Base-by-base conservation (phyloP, 108 stramenopile genomes). In the Cyclotella distinguenda region DNA sequence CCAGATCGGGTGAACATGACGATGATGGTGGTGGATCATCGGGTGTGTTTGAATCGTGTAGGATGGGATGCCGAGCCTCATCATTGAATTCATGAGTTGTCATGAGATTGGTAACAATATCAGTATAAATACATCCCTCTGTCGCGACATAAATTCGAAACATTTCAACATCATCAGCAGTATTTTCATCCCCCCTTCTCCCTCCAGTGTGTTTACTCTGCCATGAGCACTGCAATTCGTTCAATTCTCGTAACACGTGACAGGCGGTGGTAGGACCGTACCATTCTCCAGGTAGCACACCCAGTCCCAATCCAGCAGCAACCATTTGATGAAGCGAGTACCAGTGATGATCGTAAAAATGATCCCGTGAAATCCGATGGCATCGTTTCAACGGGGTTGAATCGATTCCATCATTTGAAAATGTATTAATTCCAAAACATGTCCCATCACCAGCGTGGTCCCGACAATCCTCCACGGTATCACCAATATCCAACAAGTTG, bases 271-370 rank as follows among this genome's bases (percentile, higher is more conserved):
- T 84, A 23, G 94, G 94, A 8, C 94, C 94, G 44, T 88, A 93
- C 94, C 94, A 95, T 63, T 95, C 94, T 38, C 94, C 94, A 10
- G 91, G 91, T 8, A 95, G 55, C 9, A 80, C 78, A 50, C 92
- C 86, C 47, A 81, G 66, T 30, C 83, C 74, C 16, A 88, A 44
- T 32, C 91, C 94, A 7, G 86, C 84, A 10, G 90, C 90, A 4
- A 87, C 84, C 88, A 95, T 93, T 55, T 93, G 89, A 57, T 93
- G 91, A 23, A 91, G 58, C 1, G 88, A 89, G 73, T 89, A 94
- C 76, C 76, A 72, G 43, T 77, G 63, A 23, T 58, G 56, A 58
- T 58, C 10, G 46, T 74, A 26, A 0, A 45, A 10, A 11, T 66
- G 27, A 4, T 58, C 66, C n/a, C n/a, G n/a, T n/a, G n/a, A n/a